These are phyloP conservation scores for Rhododendron kiyosumense DNA, from an alignment of 148 eudicot species.

Conservation along the genomic window DNA sequence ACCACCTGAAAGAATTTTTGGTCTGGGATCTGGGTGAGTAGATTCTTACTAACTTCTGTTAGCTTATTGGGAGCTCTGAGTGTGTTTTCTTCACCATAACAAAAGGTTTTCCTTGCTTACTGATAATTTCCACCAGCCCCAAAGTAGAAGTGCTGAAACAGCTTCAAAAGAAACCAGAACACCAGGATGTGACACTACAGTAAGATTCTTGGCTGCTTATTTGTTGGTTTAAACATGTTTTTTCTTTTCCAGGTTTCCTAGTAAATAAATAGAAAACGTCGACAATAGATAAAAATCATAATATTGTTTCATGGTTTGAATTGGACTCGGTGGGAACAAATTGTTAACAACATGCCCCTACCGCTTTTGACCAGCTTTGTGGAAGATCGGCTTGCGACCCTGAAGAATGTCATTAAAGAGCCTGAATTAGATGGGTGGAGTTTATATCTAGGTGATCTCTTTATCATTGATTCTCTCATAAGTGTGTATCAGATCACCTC, in stretches of 20 bases:
- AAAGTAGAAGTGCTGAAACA: constrained; percentile 90
- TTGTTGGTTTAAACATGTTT: background rate
- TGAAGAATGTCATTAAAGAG: constrained; percentile 93
- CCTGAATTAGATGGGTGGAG: constrained; percentile 80
- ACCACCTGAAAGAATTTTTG: constrained; percentile 86
- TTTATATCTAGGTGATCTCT: constrained; percentile 71
- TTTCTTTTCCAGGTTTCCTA: background rate
- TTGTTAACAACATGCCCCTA: background rate
- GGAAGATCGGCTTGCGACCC: constrained; percentile 90
- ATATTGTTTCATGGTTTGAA: background rate
- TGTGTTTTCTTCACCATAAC: background rate
- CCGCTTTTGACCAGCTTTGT: constrained; percentile 61
- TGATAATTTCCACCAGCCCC: constrained; percentile 46
- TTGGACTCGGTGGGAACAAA: background rate
- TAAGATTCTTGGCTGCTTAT: constrained; percentile 37
- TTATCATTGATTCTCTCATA: background rate
- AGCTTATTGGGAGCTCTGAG: background rate
- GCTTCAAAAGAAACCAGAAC: constrained; percentile 86
- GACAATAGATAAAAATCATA: background rate
- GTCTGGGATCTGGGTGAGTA: constrained; percentile 89
- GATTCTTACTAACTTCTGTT: background rate
- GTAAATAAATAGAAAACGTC: background rate
- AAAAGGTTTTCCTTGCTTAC: background rate
- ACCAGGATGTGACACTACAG: constrained; percentile 81
- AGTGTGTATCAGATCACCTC: background rate